Evolutionary conservation across 495 filamentous ascomycete genomes (phyloP), one percentile per base, ranked within the genome.

Genomic region (Xylaria curta): DNA sequence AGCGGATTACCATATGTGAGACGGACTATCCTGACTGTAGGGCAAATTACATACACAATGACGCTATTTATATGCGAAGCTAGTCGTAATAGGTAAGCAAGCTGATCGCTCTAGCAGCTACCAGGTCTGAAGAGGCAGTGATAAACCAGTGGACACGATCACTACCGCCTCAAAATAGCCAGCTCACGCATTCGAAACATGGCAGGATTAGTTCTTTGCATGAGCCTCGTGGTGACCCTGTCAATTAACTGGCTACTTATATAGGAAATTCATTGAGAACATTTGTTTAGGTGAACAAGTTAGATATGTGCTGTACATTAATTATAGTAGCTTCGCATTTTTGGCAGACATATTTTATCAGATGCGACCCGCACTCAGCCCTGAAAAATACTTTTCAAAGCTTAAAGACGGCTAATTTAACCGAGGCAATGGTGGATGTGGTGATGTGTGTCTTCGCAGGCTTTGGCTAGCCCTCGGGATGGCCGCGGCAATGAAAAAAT

Each of bases 181-280:
- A 67, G 65, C 65, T 44, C 65, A n/a, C 21, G 13, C 21, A 12
- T 44, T 42, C 51, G 33, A 56, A 38, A 54, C 49, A 67, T 24
- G 65, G 46, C 46, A 47, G 19, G 61, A 63, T 33, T 64, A 47
- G 13, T 66, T 53, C 63, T 31, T 53, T 56, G 47, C 65, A 67
- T 67, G 33, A 67, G 65, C 65, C 65, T 54, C 65, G 65, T 67
- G 65, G 49, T 21, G 33, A 54, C 65, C 65, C 49, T 67, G 65
- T 67, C 65, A 2, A 33, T 54, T 36, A 46, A 53, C 63, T 6
- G 62, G 42, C 17, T 0, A 36, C 19, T 36, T 59, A 59, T 59
- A 58, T 17, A 17, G 28, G 28, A 53, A 13, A 9, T 9, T 3
- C 49, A 21, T n/a, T 51, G 49, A 24, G 46, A n/a, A 12, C 49